phyloP scores from a whole-genome alignment of 176 grass and related monocot genomes.

The Raddia distichophylla region DNA sequence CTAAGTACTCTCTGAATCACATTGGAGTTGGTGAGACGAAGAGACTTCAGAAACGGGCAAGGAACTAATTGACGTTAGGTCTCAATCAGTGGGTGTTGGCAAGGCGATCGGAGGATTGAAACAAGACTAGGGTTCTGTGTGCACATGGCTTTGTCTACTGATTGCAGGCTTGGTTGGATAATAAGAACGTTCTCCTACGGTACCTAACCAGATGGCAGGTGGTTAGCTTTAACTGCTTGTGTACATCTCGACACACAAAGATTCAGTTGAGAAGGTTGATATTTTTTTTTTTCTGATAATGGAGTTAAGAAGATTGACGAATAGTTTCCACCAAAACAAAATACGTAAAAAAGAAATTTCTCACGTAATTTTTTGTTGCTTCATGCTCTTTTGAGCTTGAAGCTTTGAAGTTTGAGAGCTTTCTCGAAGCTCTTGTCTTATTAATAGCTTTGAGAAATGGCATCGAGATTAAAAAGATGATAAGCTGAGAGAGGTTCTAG shows the following conservation, averaged over 20 bases:
- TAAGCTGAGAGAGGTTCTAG: no score
- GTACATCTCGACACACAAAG: neutral
- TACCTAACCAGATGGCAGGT: neutral
- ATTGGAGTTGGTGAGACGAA: neutral
- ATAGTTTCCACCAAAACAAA: no score
- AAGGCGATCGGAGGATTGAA: neutral
- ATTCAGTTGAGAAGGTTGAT: no score
- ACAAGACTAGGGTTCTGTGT: neutral
- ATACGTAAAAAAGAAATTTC: no score
- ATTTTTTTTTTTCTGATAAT: no score
- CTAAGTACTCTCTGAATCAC: neutral
- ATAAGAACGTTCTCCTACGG: neutral
- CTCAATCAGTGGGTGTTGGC: neutral
- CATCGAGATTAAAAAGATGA: no score
- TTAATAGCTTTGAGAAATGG: no score
- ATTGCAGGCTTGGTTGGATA: neutral
- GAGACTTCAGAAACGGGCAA: neutral
- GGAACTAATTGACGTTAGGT: neutral
- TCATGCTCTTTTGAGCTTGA: no score
- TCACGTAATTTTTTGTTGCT: no score
- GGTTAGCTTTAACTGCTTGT: neutral
- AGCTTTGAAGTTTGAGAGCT: no score
- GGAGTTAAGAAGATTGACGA: no score
- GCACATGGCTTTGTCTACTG: slow-evolving; percentile 4
- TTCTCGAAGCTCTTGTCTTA: no score